Evolutionary conservation across 2,329 filamentous ascomycete species (phyloP).

Genomic region (Colletotrichum eremochloae): DNA sequence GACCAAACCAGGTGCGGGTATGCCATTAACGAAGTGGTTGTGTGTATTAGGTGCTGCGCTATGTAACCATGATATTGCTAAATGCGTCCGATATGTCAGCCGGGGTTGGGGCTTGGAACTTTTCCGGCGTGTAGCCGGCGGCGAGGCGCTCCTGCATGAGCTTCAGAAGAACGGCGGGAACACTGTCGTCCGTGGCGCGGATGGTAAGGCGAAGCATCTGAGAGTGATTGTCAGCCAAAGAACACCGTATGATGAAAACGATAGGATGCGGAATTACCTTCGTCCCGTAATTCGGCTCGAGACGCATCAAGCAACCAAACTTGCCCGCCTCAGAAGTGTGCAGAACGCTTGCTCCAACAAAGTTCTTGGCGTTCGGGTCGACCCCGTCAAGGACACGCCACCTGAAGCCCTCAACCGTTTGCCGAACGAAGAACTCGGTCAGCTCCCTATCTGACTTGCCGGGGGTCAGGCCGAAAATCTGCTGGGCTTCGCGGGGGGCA

Average conservation of each 20-base stretch:
- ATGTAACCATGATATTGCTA: slow-evolving; percentile 66
- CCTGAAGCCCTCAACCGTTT: slow-evolving; percentile 84
- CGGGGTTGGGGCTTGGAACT: slow-evolving; percentile 56
- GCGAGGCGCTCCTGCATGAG: slow-evolving; percentile 88
- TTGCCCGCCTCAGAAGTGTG: slow-evolving; percentile 89
- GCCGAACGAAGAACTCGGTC: slow-evolving; percentile 77
- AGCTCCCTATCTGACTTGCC: slow-evolving; percentile 73
- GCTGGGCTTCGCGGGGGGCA: slow-evolving; percentile 86
- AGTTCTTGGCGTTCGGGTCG: slow-evolving; percentile 92
- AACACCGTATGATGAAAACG: not conserved
- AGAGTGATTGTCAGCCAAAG: slow-evolving; percentile 44
- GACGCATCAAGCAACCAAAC: slow-evolving; percentile 90
- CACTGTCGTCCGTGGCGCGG: slow-evolving; percentile 90
- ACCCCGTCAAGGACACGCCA: slow-evolving; percentile 90
- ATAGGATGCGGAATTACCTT: slow-evolving; percentile 70
- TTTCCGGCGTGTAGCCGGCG: slow-evolving; percentile 61
- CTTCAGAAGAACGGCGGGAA: slow-evolving; percentile 84
- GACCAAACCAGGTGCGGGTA: slow-evolving; percentile 22
- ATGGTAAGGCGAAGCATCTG: slow-evolving; percentile 97
- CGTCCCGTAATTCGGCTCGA: slow-evolving; percentile 94
- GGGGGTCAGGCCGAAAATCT: slow-evolving; percentile 78
- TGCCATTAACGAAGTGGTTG: slow-evolving; percentile 27
- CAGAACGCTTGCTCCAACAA: slow-evolving; percentile 90
- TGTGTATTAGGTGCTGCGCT: slow-evolving; percentile 31
- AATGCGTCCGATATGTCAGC: slow-evolving; percentile 69